Base-by-base conservation (phyloP, 2,329 filamentous ascomycete genomes). In the Aspergillus tamarii region DNA sequence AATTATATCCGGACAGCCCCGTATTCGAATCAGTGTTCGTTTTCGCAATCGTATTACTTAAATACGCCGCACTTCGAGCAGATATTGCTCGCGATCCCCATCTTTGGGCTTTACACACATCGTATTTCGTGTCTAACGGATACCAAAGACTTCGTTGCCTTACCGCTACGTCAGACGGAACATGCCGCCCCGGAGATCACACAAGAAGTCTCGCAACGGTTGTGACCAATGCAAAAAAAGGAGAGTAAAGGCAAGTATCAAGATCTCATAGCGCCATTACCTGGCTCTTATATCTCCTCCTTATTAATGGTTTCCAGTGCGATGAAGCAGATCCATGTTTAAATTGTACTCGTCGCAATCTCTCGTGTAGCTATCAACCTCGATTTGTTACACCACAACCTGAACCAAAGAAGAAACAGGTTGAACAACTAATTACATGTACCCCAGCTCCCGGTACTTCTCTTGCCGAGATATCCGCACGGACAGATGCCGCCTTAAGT, bases 201-300 rank as follows among this genome's bases (percentile, higher is more conserved):
- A 74, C 60, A 66, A 64, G 14, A 74, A 74, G 53, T 72, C 71
- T 3, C 70, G 72, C 9, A 73, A 74, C 52, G 72, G 72, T 2
- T 74, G 72, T 53, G 67, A 67, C 4, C 65, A 68, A 39, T 74
- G 72, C 55, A 74, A 74, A 34, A 23, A 48, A 6, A 61, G 72
- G 19, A 58, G 70, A 39, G 64, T 74, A 3, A 74, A 74, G 64
- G 72, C 71, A 48, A 52, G 58, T 66, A n/a, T 26, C 8, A 19
- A 21, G 16, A 34, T 19, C 8, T 23, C 7, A 12, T 8, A 2
- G 16, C 12, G 6, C 26, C 11, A 43, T n/a, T 43, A 2, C 41
- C 41, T 9, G n/a, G 19, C 21, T 6, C 16, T 48, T 28, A 28
- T 26, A 36, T 26, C 3, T 14, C 26, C 23, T 21, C 12, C 12